Evolutionary conservation across 75 land plant species (phyloP).

Genomic region (Isoetes taiwanensis): DNA sequence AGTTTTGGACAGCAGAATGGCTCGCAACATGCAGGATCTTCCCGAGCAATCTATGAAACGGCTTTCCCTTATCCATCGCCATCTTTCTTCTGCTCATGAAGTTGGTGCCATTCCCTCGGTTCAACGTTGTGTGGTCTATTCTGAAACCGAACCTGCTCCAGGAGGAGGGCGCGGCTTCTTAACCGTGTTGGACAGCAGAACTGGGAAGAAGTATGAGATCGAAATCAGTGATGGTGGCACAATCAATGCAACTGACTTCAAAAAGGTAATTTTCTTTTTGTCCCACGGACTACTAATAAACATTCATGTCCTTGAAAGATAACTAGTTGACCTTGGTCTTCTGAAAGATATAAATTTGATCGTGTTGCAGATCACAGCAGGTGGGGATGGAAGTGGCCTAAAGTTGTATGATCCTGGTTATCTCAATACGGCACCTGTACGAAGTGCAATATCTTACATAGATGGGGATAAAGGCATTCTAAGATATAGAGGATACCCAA

Average conservation of each 20-base stretch:
- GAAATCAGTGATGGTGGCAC: constrained; percentile 79
- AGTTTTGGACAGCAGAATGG: too few relatives aligned
- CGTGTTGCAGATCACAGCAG: constrained; percentile 49
- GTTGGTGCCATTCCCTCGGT: too few relatives aligned
- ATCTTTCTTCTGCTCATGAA: too few relatives aligned
- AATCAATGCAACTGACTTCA: constrained; percentile 71
- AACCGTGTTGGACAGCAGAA: constrained; percentile 59
- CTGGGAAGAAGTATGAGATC: constrained; percentile 62
- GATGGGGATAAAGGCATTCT: constrained; percentile 96
- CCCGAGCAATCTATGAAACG: too few relatives aligned
- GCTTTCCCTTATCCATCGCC: too few relatives aligned
- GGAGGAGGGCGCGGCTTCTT: constrained; percentile 37
- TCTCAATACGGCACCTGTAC: constrained; percentile 86
- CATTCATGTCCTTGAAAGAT: too few relatives aligned
- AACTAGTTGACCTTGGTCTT: too few relatives aligned
- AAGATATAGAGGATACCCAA: constrained; percentile 93
- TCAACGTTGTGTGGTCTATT: too few relatives aligned
- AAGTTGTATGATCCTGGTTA: constrained; percentile 90
- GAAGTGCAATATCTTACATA: constrained; percentile 81
- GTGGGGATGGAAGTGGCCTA: constrained; percentile 62
- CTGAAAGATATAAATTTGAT: background rate
- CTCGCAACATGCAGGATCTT: too few relatives aligned
- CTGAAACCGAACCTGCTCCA: constrained; percentile 19
- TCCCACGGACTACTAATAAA: too few relatives aligned
- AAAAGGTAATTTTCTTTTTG: constrained; percentile 44